Evolutionary conservation across 1,139 yeast species (phyloP).

Genomic region (Lodderomyces beijingensis): DNA sequence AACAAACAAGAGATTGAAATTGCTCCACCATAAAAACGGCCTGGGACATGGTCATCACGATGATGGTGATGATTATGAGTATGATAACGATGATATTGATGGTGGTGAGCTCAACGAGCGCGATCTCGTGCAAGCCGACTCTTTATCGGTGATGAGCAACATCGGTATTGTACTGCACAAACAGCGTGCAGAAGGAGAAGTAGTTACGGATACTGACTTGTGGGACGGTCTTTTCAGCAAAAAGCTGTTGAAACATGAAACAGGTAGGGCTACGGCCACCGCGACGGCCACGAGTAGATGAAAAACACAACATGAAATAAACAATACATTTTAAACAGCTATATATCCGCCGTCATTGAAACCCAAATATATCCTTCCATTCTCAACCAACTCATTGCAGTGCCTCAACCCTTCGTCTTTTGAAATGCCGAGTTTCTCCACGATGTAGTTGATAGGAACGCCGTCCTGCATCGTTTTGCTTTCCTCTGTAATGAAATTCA

Average conservation of each 20-base stretch:
- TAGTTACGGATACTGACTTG: constrained; percentile 50
- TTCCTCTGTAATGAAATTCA: constrained; percentile 46
- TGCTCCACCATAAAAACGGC: too few relatives aligned
- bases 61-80: too few relatives aligned
- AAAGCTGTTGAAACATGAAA: constrained; percentile 5
- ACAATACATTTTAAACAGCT: constrained; percentile 32
- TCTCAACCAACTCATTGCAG: constrained; percentile 54
- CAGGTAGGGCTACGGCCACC: too few relatives aligned
- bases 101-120: not conserved
- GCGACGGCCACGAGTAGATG: too few relatives aligned
- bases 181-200: constrained; percentile 43
- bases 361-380: constrained; percentile 64
- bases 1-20: constrained; percentile 46
- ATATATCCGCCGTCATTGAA: constrained; percentile 60
- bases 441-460: constrained; percentile 59
- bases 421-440: constrained; percentile 50
- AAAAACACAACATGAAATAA: too few relatives aligned
- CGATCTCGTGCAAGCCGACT: too few relatives aligned
- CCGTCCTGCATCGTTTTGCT: constrained; percentile 66
- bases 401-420: constrained; percentile 45
- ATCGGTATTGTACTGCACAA: constrained; percentile 22
- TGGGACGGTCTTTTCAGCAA: constrained; percentile 59
- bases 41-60: too few relatives aligned
- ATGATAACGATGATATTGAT: too few relatives aligned
- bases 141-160: constrained; percentile 33